Evolutionary conservation across 1,139 yeast species (phyloP), one percentile per base, ranked within the genome.

Genomic region (Lodderomyces parapsilosis): DNA sequence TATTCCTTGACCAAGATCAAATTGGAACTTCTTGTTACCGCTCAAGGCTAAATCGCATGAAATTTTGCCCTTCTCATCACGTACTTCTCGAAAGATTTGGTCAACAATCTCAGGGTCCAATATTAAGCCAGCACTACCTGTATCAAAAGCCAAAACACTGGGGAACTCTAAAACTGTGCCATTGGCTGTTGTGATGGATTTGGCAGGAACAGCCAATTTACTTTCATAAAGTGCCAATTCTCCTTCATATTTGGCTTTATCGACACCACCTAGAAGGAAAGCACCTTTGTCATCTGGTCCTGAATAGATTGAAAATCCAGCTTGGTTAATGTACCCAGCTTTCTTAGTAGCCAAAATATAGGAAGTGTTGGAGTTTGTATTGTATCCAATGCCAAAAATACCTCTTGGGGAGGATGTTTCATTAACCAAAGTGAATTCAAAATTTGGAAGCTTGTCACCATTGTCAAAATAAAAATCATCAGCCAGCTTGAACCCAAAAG

Each of bases 401-500:
- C 5, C 14, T 15, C 6, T 15, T 34, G 11, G 15, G 23, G 8
- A 20, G 11, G 6, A 10, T 13, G 27, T 22, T 4, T 18, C 37
- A 30, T 30, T 30, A 17, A n/a, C 19, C 6, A 41, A 49, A 28
- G 52, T 63, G 48, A 60, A 56, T 39, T 52, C 49, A 4, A 50
- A 44, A 5, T 41, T 34, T 6, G 36, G 31, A 4, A 48, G 33
- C 13, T 28, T 31, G 24, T 41, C 38, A 27, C 47, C 54, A 24
- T 51, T 50, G 13, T 40, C 31, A 2, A 56, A 37, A 19, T 9
- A 33, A 22, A 54, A 23, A 52, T 41, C 41, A 50, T 87, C 78
- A 49, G 67, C 59, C 6, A 30, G n/a, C 9, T 49, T 67, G 60
- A 41, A 81, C 72, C 87, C 86, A 83, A 45, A 69, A 60, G 45